Conservation (phyloP, 1,284 basidiomycete species). For the Puccinia hordei region DNA sequence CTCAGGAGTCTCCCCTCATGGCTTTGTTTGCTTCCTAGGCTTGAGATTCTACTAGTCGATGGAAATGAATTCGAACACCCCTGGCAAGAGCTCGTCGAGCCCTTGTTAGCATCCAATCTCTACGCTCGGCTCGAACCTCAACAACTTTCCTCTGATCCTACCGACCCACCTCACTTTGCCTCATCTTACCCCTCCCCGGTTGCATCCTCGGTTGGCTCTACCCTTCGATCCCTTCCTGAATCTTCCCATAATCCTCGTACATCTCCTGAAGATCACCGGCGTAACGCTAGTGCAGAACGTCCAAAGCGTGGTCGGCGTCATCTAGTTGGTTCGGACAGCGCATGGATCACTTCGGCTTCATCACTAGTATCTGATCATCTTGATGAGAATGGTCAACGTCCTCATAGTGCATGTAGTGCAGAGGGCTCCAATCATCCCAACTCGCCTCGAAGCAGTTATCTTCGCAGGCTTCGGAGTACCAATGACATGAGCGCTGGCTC, state of each 20-base stretch:
- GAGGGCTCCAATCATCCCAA: conserved; percentile 4
- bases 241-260: background rate
- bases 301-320: background rate
- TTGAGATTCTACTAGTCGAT: conserved; percentile 86
- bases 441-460: conserved; percentile 6
- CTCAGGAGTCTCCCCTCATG: conserved; percentile 87
- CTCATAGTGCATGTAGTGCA: conserved; percentile 12
- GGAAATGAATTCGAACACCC: conserved; percentile 89
- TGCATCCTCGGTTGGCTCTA: conserved; percentile 3
- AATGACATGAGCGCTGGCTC: conserved; percentile 6
- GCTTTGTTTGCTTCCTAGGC: conserved; percentile 75
- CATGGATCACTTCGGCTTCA: conserved; percentile 22
- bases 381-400: conserved; percentile 1
- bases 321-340: background rate
- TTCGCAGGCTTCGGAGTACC: conserved; percentile 40
- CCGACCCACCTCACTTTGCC: background rate
- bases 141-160: conserved; percentile 2
- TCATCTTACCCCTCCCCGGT: conserved; percentile 13
- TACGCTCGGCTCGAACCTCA: conserved; percentile 19
- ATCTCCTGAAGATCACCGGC: conserved; percentile 15
- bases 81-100: conserved; percentile 84
- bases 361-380: conserved; percentile 1
- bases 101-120: conserved; percentile 58
- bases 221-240: conserved; percentile 15
- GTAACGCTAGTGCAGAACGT: conserved; percentile 1